Conservation (phyloP, 2,329 filamentous ascomycete species). For the Neopestalotiopsis rosae region DNA sequence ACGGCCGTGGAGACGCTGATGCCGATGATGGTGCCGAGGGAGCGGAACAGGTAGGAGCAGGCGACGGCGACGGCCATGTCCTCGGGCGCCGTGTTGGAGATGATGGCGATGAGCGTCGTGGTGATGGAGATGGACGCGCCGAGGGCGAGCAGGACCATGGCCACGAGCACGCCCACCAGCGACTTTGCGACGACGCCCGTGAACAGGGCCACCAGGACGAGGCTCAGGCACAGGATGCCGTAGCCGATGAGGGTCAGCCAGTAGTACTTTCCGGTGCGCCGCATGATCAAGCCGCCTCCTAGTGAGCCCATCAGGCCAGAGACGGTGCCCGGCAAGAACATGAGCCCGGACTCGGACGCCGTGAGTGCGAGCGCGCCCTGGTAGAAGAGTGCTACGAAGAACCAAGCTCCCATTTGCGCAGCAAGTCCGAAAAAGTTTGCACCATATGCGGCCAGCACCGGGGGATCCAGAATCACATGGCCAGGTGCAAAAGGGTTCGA, state of each 20-base stretch:
- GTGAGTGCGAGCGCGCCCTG: slow-evolving; percentile 72
- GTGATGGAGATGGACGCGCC: slow-evolving; percentile 65
- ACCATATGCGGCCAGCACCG: slow-evolving; percentile 70
- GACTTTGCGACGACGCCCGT: slow-evolving; percentile 58
- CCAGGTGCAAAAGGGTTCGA: slow-evolving; percentile 76
- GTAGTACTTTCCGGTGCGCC: slow-evolving; percentile 74
- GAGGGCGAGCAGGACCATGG: slow-evolving; percentile 55
- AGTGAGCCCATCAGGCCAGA: slow-evolving; percentile 69
- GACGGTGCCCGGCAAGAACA: slow-evolving; percentile 70
- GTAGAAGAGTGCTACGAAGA: slow-evolving; percentile 80
- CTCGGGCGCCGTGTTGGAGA: slow-evolving; percentile 69
- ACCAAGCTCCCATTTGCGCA: slow-evolving; percentile 62
- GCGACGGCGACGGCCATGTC: slow-evolving; percentile 80
- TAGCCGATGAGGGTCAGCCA: slow-evolving; percentile 68
- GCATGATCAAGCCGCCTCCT: slow-evolving; percentile 69
- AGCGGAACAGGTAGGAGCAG: slow-evolving; percentile 82
- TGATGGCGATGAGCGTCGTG: slow-evolving; percentile 72
- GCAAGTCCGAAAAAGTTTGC: slow-evolving; percentile 76
- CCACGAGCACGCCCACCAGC: slow-evolving; percentile 58
- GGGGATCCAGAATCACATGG: slow-evolving; percentile 72
- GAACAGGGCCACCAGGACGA: slow-evolving; percentile 61
- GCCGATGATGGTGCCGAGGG: slow-evolving; percentile 77
- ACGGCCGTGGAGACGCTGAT: slow-evolving; percentile 74
- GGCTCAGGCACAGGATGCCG: slow-evolving; percentile 55
- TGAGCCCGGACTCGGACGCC: slow-evolving; percentile 67